phyloP scores from a whole-genome alignment of 352 stramenopile species.

The Nothophytophthora sp. region DNA sequence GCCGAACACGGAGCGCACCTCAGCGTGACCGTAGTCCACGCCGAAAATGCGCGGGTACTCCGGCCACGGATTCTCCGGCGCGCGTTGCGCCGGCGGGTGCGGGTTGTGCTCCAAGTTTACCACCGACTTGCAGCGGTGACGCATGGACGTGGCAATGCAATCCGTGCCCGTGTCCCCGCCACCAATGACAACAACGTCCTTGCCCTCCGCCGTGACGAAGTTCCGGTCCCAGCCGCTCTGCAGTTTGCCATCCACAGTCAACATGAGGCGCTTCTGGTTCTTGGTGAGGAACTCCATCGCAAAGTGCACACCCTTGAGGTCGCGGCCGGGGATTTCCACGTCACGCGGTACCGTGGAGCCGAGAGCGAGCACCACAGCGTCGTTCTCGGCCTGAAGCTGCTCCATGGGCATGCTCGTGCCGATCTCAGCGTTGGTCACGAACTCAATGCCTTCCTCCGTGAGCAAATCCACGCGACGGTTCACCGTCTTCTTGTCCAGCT shows the following conservation, averaged over 20 bases:
- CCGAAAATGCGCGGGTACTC: constrained; percentile 97
- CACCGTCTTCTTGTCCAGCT: constrained; percentile 98
- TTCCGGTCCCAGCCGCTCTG: constrained; percentile 94
- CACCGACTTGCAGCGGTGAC: constrained; percentile 95
- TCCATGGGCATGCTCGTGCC: constrained; percentile 85
- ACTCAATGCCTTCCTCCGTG: constrained; percentile 96
- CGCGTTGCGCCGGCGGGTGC: constrained; percentile 88
- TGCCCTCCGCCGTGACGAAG: constrained; percentile 97
- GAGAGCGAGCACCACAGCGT: constrained; percentile 94
- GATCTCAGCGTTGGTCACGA: constrained; percentile 96
- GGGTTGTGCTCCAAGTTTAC: constrained; percentile 97
- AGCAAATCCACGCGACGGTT: constrained; percentile 95
- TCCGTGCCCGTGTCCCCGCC: constrained; percentile 97
- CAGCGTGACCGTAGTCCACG: constrained; percentile 98
- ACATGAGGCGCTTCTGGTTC: constrained; percentile 97
- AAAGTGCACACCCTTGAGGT: constrained; percentile 97
- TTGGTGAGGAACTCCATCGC: constrained; percentile 98
- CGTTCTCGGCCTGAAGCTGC: constrained; percentile 71
- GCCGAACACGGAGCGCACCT: constrained; percentile 92
- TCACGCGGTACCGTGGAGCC: constrained; percentile 96
- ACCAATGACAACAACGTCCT: constrained; percentile 98
- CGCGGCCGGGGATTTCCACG: constrained; percentile 82
- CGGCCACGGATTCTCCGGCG: constrained; percentile 96
- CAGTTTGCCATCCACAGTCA: constrained; percentile 95
- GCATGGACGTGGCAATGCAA: constrained; percentile 98